phyloP scores from a whole-genome alignment of 257 asterid genomes.

The Avicennia marina region DNA sequence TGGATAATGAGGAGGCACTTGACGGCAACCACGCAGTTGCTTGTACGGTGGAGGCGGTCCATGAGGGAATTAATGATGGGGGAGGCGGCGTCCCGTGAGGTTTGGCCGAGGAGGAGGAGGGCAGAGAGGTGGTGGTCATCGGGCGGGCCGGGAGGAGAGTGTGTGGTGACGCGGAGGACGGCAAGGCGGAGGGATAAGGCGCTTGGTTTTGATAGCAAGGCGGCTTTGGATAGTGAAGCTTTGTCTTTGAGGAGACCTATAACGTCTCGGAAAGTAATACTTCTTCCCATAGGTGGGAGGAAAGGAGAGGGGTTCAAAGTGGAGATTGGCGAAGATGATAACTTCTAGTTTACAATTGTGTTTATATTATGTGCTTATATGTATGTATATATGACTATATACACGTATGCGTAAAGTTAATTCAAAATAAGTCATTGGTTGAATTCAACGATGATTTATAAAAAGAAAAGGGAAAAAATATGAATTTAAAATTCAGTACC shows the following conservation, averaged over 20 bases:
- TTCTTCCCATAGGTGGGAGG: conserved; percentile 38
- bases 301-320: no score
- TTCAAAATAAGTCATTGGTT: no score
- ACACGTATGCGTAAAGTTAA: no score
- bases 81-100: conserved; percentile 82
- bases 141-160: conserved; percentile 48
- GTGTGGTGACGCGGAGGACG: conserved; percentile 76
- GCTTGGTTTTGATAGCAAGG: no score
- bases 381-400: no score
- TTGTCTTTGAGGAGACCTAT: conserved; percentile 48
- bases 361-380: no score
- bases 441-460: no score
- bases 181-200: conserved; percentile 20
- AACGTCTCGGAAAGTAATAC: conserved; percentile 24
- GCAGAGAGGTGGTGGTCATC: conserved; percentile 42
- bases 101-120: conserved; percentile 54
- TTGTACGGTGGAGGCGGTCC: conserved; percentile 77
- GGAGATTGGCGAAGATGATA: no score
- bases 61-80: conserved; percentile 51
- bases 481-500: no score
- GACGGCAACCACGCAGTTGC: conserved; percentile 59
- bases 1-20: conserved; percentile 69
- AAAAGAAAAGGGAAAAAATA: no score
- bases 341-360: no score
- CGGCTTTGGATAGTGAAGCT: conserved; percentile 49